Base-by-base conservation (phyloP, 176 grass and related monocot species). In the Eremochloa ophiuroides region DNA sequence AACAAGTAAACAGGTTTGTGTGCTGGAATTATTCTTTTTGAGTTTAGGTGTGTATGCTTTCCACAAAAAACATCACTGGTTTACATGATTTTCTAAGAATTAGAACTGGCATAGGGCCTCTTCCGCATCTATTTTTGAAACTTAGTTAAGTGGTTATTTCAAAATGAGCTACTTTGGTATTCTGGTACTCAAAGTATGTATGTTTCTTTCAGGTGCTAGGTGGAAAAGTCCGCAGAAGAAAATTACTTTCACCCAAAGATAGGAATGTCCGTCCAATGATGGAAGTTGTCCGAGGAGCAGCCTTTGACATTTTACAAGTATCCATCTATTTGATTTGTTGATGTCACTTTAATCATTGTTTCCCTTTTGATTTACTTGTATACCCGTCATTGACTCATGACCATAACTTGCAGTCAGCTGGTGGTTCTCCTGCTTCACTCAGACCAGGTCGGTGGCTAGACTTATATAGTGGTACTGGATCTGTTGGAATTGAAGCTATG, bases 401-500 rank as follows among this genome's bases (percentile, higher is more conserved):
- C 9, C 81, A 83, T 86, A 77, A 60, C 85, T 56, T 87, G 46
- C 83, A 99, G 96, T 88, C 84, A 68, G 93, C 93, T 88, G 86
- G 90, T 84, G 96, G 96, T 85, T 93, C 64, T 75, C 96, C 96
- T 80, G 88, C 96, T 86, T 93, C 91, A 38, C 88, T 99, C 48
- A 95, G 85, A 79, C 96, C 96, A 64, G 93, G 96, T 76, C 63
- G 80, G 31, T 99, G 96, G 96, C 84, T 99, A 84, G 96, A 99
- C 68, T 77, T 99, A 80, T 99, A 99, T 79, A 93, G 96, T 50
- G 93, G 34, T 71, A 99, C 96, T 40, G 96, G 96, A 79, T 95
- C 93, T 26, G 96, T 95, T 84, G 93, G 96, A 78, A 99, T 99
- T 80, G 96, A 99, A 93, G 96, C 96, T 84, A 93, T 99, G 74